Evolutionary conservation across 345 rosid species (phyloP).

Genomic region (Boechera stricta): DNA sequence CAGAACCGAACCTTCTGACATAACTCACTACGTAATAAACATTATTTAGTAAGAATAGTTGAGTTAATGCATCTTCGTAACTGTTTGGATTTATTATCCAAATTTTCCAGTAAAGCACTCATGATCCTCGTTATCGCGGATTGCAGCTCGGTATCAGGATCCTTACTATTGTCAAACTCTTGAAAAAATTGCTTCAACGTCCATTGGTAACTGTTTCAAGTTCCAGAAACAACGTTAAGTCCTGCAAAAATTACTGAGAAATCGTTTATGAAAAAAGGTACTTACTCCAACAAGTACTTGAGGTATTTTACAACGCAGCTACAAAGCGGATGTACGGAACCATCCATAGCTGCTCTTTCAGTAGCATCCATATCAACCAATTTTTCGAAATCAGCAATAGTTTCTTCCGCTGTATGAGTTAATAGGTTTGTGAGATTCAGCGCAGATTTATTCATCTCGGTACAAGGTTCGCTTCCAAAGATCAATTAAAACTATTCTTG

Average conservation of each 20-base stretch:
- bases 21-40: slow-evolving; percentile 88
- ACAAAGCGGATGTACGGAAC: slow-evolving; percentile 94
- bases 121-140: slow-evolving; percentile 71
- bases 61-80: slow-evolving; percentile 83
- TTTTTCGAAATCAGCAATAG: slow-evolving; percentile 88
- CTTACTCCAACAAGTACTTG: slow-evolving; percentile 90
- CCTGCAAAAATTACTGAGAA: neutral
- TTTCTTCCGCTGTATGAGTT: slow-evolving; percentile 88
- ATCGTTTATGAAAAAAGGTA: slow-evolving; percentile 4
- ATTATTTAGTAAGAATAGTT: slow-evolving; percentile 92
- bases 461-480: slow-evolving; percentile 68
- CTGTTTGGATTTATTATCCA: slow-evolving; percentile 90
- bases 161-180: slow-evolving; percentile 57
- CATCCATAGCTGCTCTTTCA: slow-evolving; percentile 82
- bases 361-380: slow-evolving; percentile 94
- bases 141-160: slow-evolving; percentile 67
- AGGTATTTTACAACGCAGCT: slow-evolving; percentile 92
- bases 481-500: slow-evolving; percentile 57
- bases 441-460: slow-evolving; percentile 79
- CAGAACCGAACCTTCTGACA: slow-evolving; percentile 66
- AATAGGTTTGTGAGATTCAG: slow-evolving; percentile 68
- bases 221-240: neutral
- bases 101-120: slow-evolving; percentile 78
- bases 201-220: slow-evolving; percentile 63
- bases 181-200: slow-evolving; percentile 80